A percentile compares a stretch with the other conserved stretches of the same genome.
Evolutionary conservation across 164 flowering plant genomes (phyloP).

Genomic region (Chimonanthus praecox): DNA sequence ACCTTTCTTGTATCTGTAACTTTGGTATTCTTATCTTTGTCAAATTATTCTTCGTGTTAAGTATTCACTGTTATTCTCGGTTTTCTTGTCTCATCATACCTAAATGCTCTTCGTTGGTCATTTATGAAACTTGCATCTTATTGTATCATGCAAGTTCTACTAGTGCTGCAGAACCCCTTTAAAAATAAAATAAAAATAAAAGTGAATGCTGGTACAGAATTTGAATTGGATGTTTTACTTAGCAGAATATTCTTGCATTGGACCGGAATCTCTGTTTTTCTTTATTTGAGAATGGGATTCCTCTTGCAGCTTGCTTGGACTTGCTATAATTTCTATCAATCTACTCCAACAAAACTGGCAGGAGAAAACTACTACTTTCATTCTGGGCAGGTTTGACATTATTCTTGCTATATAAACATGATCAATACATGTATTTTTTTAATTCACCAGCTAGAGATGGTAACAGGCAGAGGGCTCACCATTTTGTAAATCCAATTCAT

Average conservation of each 20-base stretch:
- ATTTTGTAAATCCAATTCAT: neutral
- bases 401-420: neutral
- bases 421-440: neutral
- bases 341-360: constrained; percentile 94
- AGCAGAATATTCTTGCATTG: neutral
- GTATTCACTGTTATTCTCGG: neutral
- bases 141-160: too few species aligned
- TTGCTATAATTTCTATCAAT: constrained; percentile 59
- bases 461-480: neutral
- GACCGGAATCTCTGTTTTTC: too few species aligned
- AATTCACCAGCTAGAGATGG: neutral
- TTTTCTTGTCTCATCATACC: neutral
- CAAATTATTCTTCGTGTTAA: too few species aligned
- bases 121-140: neutral
- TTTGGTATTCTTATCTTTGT: too few species aligned
- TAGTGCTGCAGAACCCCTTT: too few species aligned
- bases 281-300: neutral
- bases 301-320: constrained; percentile 8
- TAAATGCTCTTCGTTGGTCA: neutral
- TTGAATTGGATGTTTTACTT: too few species aligned
- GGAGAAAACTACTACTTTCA: constrained; percentile 92
- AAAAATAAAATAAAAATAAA: too few species aligned
- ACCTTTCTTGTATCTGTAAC: too few species aligned
- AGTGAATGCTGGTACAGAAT: too few species aligned
- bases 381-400: constrained; percentile 56